Evolutionary conservation across 768 basidiomycete genomes (phyloP).

Genomic region (Hebeloma cylindrosporum): DNA sequence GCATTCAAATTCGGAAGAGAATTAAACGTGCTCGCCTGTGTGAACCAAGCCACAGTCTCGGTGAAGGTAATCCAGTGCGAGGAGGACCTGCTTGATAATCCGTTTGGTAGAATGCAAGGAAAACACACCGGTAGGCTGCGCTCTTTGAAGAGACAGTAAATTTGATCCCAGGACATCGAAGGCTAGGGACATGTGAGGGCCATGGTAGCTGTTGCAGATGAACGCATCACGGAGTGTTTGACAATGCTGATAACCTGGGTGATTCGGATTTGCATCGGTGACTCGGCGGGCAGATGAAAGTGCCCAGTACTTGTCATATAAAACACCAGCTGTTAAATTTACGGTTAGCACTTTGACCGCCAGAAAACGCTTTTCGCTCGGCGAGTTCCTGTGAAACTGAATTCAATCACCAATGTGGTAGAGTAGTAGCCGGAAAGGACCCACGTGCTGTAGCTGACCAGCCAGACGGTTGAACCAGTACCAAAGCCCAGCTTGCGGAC

Average conservation of each 20-base stretch:
- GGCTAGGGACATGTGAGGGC: constrained; percentile 1
- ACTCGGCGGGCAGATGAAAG: not conserved
- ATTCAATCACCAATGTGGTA: not conserved
- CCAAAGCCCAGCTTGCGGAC: not conserved
- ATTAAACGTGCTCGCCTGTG: not conserved
- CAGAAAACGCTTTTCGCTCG: not conserved
- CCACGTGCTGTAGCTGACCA: not conserved
- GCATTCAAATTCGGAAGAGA: not conserved
- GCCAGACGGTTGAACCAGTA: not conserved
- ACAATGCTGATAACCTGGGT: constrained; percentile 1
- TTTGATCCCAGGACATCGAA: constrained; percentile 4
- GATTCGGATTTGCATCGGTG: not conserved
- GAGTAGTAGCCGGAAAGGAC: not conserved
- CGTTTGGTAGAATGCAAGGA: constrained; percentile 15
- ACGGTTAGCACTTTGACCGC: not conserved
- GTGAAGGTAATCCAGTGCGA: constrained; percentile 18
- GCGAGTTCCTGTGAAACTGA: not conserved
- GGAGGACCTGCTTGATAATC: constrained; percentile 17
- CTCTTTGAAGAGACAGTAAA: not conserved
- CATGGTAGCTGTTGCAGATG: constrained; percentile 1
- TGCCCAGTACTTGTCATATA: not conserved
- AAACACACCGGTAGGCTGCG: not conserved
- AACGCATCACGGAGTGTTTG: not conserved
- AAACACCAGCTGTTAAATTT: constrained; percentile 1
- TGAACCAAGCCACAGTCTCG: constrained; percentile 18